Base-by-base conservation (phyloP, 345 rosid species). In the Nasturtium officinale region DNA sequence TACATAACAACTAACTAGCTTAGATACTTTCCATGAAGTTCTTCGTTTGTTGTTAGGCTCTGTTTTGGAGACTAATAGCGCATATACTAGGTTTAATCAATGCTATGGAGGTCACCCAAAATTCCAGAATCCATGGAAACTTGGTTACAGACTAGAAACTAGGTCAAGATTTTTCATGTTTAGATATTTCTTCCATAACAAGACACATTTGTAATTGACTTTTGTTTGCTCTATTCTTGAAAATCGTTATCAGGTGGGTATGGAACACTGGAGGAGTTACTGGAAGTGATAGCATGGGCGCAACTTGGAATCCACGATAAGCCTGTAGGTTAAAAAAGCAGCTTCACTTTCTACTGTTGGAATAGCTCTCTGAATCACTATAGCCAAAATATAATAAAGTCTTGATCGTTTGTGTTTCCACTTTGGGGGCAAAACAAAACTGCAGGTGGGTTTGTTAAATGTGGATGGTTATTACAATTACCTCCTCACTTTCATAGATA, bases 221-320 rank as follows among this genome's bases (percentile, higher is more conserved):
- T 32, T 33, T 47, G 48, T 9, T 54, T 58, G 45, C 16, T 61
- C 35, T 60, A 33, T 59, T 57, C 35, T 58, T 74, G 72, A 3
- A 57, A 72, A 20, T 30, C n/a, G 66, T 56, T 29, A 59, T 47
- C 79, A 93, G 98, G 98, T 76, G 98, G 98, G 43, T 93, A 93
- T 80, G 98, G 98, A 35, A 93, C 98, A 54, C 48, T 93, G 54
- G 98, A 93, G 73, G 98, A 93, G 83, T 63, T 92, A 12, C 13
- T 92, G 60, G 98, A 92, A 84, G 92, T 89, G 25, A 90, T 90
- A 74, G 70, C 97, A 21, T 94, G 97, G 98, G 96, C 98, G 71
- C 97, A 94, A 65, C 90, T 94, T 38, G 97, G 97, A 7, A 89
- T 94, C 74, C 98, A 94, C 77, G 91, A 91, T 78, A 94, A 94